Evolutionary conservation across 2,329 filamentous ascomycete species (phyloP), one percentile per base, ranked within the genome.

Genomic region (Aquanectria penicillioides): DNA sequence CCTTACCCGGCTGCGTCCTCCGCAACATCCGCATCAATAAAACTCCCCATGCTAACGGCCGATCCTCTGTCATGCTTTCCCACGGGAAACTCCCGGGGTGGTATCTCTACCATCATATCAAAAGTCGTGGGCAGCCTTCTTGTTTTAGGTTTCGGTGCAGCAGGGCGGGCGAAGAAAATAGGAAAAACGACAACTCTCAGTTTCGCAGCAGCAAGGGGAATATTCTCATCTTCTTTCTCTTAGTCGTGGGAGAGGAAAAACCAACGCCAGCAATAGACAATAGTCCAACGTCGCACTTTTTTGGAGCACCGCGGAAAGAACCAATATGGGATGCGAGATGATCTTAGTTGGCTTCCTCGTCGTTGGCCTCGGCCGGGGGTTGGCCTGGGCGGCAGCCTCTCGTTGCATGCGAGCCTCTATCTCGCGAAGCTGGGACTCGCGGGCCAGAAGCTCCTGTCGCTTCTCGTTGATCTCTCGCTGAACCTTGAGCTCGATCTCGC

Each of bases 381-480:
- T 73, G 48, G 77, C 74, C 29, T 79, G 74, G 44, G 83, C 81
- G 74, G 86, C 89, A 65, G 89, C 85, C 81, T 97, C 93, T 76
- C 94, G 89, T 75, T 94, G 89, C 94, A 98, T 97, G 74, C 94
- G 91, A 64, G 94, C 94, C 81, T 98, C 94, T 75, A 99, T 97
- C 84, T 99, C 95, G 80, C 95, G 94, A 71, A 99, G 88, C 83
- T 99, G 95, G 74, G 93, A 97, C 83, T 99, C 95, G 78, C 95
- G 93, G 66, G 95, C 95, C 80, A 99, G 78, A 63, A 99, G 86
- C 81, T 99, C 95, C 83, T 99, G 95, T 82, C 95, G 90, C 88
- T 99, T 99, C 87, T 98, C 95, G 82, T 97, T 97, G 84, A 99
- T 99, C 81, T 99, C 95, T 76, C 95, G 92, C 83, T 99, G 95